Conservation (phyloP, 1,139 yeast species). For the Kazachstania sp. region DNA sequence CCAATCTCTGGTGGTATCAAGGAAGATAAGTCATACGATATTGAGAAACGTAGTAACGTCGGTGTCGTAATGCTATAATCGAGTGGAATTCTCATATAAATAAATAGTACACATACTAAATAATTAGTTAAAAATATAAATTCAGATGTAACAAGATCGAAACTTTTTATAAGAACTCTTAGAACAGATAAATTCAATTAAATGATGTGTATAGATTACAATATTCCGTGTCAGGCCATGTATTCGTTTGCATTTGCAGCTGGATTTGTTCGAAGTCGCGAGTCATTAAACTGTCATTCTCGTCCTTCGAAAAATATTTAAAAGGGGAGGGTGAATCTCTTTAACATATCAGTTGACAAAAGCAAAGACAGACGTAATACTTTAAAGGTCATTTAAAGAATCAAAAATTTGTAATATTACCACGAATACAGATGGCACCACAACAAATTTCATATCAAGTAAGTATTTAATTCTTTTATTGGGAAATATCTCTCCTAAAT, state of each 20-base stretch:
- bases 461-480: background rate
- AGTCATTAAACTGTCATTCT: background rate
- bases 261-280: too few relatives aligned
- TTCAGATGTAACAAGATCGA: background rate
- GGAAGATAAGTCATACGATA: conserved; percentile 42
- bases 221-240: too few relatives aligned
- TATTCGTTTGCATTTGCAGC: too few relatives aligned
- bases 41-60: conserved; percentile 60
- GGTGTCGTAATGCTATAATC: conserved; percentile 74
- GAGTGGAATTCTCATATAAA: too few relatives aligned
- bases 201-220: too few relatives aligned
- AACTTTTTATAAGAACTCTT: too few relatives aligned
- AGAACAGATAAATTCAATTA: too few relatives aligned
- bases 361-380: background rate
- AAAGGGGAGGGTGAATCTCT: background rate
- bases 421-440: background rate
- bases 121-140: background rate
- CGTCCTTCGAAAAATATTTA: background rate
- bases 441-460: conserved; percentile 7
- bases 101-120: too few relatives aligned
- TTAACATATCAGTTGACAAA: background rate
- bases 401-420: background rate
- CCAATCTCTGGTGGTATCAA: conserved; percentile 77
- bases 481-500: background rate
- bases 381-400: too few relatives aligned